Evolutionary conservation across 1,139 yeast species (phyloP), one percentile per base, ranked within the genome.

Genomic region (Blastobotrys raffinosifermentans): DNA sequence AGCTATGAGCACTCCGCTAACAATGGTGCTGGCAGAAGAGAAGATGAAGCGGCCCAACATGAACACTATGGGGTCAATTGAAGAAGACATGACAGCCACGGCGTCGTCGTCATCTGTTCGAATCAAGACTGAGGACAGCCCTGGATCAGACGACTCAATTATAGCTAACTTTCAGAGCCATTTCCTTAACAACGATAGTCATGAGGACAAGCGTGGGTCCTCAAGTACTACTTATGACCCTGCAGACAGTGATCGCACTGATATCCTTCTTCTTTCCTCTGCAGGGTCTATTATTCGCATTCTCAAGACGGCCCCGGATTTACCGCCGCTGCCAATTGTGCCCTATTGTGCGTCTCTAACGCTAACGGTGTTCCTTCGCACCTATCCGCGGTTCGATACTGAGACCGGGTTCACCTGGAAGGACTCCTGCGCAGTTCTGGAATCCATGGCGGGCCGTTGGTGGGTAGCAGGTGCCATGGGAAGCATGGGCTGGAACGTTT

Each of bases 381-480:
- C 58, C 7, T 59, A 44, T 27, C 62, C 63, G 3, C 45, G 50
- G n/a, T 39, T 38, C 2, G 62, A 53, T 19, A 47, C 54, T 16
- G 48, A 48, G 26, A 50, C 59, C 2, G 57, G 58, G 6, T 47
- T 43, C 34, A 42, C 43, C 17, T 58, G 61, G 62, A 40, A 46
- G 21, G 57, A 58, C 21, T 45, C 55, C 30, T 55, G 61, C 34
- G 34, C 39, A 10, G 34, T 54, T 21, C 49, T 60, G 29, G 60
- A 58, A 31, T 33, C 38, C 17, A 42, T 60, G 52, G 53, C 61
- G 2, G 53, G 47, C 27, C 47, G 53, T 25, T 60, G 64, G 64
- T 60, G 64, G 64, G 60, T 60, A 3, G 62, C 63, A 2, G 62
- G 59, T 18, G 64, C 63, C 19, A 60, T 60, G 64, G 58, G 61